Evolutionary conservation across 176 grass and related monocot genomes (phyloP), one percentile per base, ranked within the genome.

Genomic region (Triticum dicoccoides): DNA sequence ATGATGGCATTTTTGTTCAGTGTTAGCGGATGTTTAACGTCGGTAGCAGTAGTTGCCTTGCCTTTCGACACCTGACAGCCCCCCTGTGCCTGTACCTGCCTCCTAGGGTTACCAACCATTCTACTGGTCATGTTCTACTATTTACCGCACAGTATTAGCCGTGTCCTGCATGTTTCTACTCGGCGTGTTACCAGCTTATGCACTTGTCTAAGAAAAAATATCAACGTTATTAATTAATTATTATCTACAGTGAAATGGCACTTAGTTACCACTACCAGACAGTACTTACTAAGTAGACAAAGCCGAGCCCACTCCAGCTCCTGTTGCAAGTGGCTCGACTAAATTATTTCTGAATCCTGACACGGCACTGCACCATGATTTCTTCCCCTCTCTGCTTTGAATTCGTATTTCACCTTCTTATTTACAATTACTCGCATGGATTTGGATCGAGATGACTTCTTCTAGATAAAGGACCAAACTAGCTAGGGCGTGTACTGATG

Each of bases 1-100:
- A 56, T 65, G 70, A 88, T 37, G 89, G 82, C 20, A 88, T 91
- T 88, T 88, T 82, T 85, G 85, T 77, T 82, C 52, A 42, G 67
- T 35, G 47, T 18, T 80, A 33, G 52, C 80, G 52, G 70, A 77
- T 71, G 69, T 42, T 80, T 32, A 80, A 79, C 67, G 47, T 30
- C 73, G 66, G 33, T 35, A 21, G 25, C 51, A 54, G 24, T 65
- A 27, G 49, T 35, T 86, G 7, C 11, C 11, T 27, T 45, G n/a
- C 24, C 67, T 65, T 27, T 21, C 73, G 47, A 61, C 63, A 61
- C 49, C 85, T 76, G 68, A 87, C 42, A 87, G 23, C 12, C 14
- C 5, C 49, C 14, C 13, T 52, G 49, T 5, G 13, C 47, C 12
- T 49, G 47, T 49, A 1, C 49, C 25, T 25, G 25, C 25, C 49